Base-by-base conservation (phyloP, 257 asterid species). In the Marsdenia floribunda region DNA sequence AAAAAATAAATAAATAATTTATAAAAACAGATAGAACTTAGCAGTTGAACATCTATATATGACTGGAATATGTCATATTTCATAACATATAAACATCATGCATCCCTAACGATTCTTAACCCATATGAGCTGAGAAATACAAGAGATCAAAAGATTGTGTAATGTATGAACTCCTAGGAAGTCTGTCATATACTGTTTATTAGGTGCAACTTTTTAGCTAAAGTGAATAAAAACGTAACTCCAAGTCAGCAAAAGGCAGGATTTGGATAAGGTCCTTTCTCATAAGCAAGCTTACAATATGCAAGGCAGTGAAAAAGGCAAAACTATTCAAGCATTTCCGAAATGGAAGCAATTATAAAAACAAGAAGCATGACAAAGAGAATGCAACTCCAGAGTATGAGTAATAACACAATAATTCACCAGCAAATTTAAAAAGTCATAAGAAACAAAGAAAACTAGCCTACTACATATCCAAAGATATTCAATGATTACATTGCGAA, bases 401-500 rank as follows among this genome's bases (percentile, higher is more conserved):
- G 22, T 21, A 64, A 37, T 44, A 14, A 65, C 22, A 35, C 47
- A 38, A 19, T 37, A 37, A 8, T 65, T 5, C 21, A 65, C 7
- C 50, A 66, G 52, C 50, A 38, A 14, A 38, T 9, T 16, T 29
- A 0, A 16, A n/a, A 14, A 15, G 1, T 15, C 46, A 35, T 33
- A 35, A 64, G 38, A 29, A 35, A 11, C 12, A 18, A 14, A 67
- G 38, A 21, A 73, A 61, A 22, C 47, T 77, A 61, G 52, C 24
- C 63, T 21, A 47, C 47, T 57, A 22, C 19, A 76, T 38, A 18
- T 26, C 19, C 26, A 61, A 54, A 37, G 57, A 72, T 65, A 72
- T 52, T 57, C 37, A 50, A 69, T 16, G 19, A 55, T 65, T 52
- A 76, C 52, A 76, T 58, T 42, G 11, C n/a, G 66, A 76, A 70